Base-by-base conservation (phyloP, 306 rosid genomes). In the Ammopiptanthus mongolicus region DNA sequence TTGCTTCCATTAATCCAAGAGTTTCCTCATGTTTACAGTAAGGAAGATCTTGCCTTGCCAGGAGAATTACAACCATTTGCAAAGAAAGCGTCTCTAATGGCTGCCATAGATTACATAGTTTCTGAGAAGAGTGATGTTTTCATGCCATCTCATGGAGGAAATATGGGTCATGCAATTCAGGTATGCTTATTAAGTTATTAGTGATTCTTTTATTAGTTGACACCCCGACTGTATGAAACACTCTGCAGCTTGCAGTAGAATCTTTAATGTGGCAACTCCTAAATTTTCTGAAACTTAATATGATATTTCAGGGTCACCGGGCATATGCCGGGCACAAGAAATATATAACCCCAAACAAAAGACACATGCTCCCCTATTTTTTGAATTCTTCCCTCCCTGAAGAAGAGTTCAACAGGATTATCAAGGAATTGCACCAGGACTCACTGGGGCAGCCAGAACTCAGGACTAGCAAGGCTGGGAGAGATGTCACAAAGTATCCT, bases 111-210 rank as follows among this genome's bases (percentile, higher is more conserved):
- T 79, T 95, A 87, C 74, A 86, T 95, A 69, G 97, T 95, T 29
- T 89, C 92, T 0, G 91, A 92, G 85, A 89, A 86, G 51, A 92
- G 99, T 48, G 93, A 95, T 66, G 96, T 95, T 65, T 95, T 95
- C 93, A 89, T 95, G 98, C 98, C 99, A 19, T 92, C 98, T 68
- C 99, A 95, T 81, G 99, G 99, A 11, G 99, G 99, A 76, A 95
- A 95, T 37, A 95, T 95, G 99, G 99, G 97, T 42, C 99, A 92
- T 71, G 97, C 93, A 4, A 74, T 92, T 69, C 98, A 95, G 97
- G 98, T 91, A 84, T 78, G 34, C 31, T 56, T 73, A 46, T 57
- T 13, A 53, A 41, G 42, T 64, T 53, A 29, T 36, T 28, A 21
- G 18, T 48, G 3, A 11, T 18, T 29, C 21, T 56, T 69, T 14